Evolutionary conservation across 2,329 filamentous ascomycete genomes (phyloP), one percentile per base, ranked within the genome.

Genomic region (Epichloe scottii): DNA sequence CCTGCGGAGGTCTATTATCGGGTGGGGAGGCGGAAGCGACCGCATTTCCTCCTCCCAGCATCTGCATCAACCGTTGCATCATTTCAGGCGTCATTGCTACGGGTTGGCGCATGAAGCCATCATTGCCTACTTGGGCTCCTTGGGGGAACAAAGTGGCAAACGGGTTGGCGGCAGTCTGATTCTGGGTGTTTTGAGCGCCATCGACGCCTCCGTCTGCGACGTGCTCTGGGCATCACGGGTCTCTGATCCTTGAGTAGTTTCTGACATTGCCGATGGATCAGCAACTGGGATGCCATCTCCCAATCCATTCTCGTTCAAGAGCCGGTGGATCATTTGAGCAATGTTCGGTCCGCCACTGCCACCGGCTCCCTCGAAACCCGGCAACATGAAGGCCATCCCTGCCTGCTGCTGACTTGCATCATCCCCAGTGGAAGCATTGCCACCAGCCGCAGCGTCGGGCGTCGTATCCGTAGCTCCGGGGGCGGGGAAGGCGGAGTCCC

Each of bases 401-500:
- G 78, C 76, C 48, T 63, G 65, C 11, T 59, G 55, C 40, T 54
- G 54, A 41, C 48, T 53, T 40, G 35, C 47, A 46, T 53, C 55
- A 19, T 34, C 40, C 54, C 62, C 65, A 56, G 64, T 64, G 58
- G 64, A 67, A 2, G 56, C 51, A 38, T 56, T 60, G 51, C 55
- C 62, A 37, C 58, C 62, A 19, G 57, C 59, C 37, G 64, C 58
- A 41, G 67, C 58, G 61, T 72, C 74, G 80, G 83, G 81, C 3
- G 89, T 95, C 33, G 82, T 94, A 66, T 96, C 89, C 37, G 91
- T 97, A 19, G 85, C 83, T 8, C 93, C 93, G 2, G 93, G 93
- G 47, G 91, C 91, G 12, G 93, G 90, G 64, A 98, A 97, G 5
- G 80, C 74, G 41, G 70, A 71, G 53, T 68, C 74, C 47, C 71